Conservation (phyloP, 306 rosid species). For the Prunus davidiana region DNA sequence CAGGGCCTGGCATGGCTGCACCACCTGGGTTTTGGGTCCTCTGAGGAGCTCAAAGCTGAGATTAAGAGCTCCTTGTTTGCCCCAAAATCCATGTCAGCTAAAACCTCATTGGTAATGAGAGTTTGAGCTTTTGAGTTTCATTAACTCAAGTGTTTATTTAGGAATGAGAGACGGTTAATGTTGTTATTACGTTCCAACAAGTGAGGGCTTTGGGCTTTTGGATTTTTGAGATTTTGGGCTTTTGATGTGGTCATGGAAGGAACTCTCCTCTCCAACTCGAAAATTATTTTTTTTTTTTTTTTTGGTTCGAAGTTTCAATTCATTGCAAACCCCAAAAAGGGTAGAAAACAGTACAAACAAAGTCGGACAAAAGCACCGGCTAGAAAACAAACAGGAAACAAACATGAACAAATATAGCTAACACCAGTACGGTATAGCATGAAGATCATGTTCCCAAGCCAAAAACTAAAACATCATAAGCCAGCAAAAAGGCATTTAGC, state of each 20-base stretch:
- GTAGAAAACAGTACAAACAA: too few species aligned
- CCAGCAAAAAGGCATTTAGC: too few species aligned
- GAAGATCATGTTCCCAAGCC: too few species aligned
- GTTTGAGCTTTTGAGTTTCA: background rate
- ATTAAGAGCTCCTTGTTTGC: background rate
- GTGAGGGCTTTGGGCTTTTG: background rate
- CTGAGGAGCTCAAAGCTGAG: background rate
- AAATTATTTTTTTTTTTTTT: background rate
- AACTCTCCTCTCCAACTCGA: background rate
- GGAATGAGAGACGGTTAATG: background rate
- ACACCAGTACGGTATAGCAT: too few species aligned
- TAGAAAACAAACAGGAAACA: too few species aligned
- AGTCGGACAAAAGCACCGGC: too few species aligned
- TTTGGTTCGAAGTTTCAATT: too few species aligned
- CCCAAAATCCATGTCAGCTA: background rate
- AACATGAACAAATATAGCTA: too few species aligned
- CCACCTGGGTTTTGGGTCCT: background rate
- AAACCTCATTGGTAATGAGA: background rate
- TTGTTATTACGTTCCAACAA: background rate
- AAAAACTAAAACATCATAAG: too few species aligned
- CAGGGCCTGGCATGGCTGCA: slow-evolving; percentile 78
- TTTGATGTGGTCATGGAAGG: background rate
- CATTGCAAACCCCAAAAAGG: too few species aligned
- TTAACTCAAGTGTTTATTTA: background rate
- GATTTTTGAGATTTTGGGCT: background rate